Conservation (phyloP, 116 monocot genomes). For the Zostera marina region DNA sequence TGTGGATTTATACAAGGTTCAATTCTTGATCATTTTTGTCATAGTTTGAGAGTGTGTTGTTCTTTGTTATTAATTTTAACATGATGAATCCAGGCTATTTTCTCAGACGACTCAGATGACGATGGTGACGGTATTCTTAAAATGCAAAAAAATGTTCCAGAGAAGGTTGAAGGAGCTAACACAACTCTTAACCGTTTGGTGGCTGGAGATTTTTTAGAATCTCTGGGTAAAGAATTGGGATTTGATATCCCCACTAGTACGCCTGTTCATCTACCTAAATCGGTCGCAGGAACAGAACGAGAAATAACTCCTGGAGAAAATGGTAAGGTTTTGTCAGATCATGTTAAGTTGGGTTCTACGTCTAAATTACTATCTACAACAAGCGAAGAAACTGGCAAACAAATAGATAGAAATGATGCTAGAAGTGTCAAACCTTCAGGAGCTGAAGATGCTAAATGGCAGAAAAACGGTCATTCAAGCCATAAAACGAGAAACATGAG, state of each 20-base stretch:
- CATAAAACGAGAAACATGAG: constrained; percentile 1
- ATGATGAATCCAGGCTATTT: constrained; percentile 49
- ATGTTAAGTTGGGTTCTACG: constrained; percentile 5
- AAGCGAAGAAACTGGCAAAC: background rate
- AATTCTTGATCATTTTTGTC: background rate
- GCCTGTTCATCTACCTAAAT: constrained; percentile 7
- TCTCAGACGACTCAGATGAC: constrained; percentile 88
- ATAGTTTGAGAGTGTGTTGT: no score
- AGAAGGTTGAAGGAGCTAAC: constrained; percentile 63
- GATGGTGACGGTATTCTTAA: constrained; percentile 15
- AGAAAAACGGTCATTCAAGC: background rate
- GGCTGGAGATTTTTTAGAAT: constrained; percentile 88
- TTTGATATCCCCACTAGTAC: constrained; percentile 46
- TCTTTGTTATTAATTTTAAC: no score
- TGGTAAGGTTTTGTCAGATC: constrained; percentile 2
- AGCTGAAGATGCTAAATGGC: background rate
- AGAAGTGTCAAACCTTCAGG: background rate
- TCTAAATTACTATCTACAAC: constrained; percentile 3
- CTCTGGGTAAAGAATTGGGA: constrained; percentile 80
- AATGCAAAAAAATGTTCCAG: constrained; percentile 12
- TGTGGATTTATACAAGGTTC: constrained; percentile 87
- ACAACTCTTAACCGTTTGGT: constrained; percentile 68
- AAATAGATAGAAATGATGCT: background rate
- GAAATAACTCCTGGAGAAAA: background rate
- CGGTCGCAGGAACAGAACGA: background rate